Evolutionary conservation across 768 basidiomycete species (phyloP).

Genomic region (Mycena alexandri): DNA sequence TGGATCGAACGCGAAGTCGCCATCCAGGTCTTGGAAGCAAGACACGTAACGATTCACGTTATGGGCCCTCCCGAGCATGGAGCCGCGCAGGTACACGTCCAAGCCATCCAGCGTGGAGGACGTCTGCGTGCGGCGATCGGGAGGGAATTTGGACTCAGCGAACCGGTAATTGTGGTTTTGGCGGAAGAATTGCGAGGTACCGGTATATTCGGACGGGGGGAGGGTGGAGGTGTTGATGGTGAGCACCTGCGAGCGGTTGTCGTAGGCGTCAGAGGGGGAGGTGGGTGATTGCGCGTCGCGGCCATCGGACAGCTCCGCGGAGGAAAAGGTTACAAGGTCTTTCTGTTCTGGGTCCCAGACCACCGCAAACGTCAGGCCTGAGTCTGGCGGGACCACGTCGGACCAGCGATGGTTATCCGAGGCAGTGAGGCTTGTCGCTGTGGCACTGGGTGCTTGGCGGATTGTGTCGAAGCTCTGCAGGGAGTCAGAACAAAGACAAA

Average conservation of each 20-base stretch:
- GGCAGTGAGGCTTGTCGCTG: constrained; percentile 31
- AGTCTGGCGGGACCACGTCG: constrained; percentile 66
- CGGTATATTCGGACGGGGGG: constrained; percentile 37
- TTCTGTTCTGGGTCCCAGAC: constrained; percentile 67
- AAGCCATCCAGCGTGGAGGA: constrained; percentile 54
- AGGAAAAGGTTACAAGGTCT: constrained; percentile 70
- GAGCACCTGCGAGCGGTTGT: constrained; percentile 44
- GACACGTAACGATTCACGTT: background rate
- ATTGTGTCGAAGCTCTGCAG: constrained; percentile 33
- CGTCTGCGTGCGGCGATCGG: constrained; percentile 45
- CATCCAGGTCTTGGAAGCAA: background rate
- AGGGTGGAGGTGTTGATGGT: constrained; percentile 41
- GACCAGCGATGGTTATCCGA: constrained; percentile 63
- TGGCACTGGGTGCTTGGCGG: constrained; percentile 22
- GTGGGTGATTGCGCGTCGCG: constrained; percentile 20
- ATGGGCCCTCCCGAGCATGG: constrained; percentile 2
- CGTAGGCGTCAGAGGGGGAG: constrained; percentile 46
- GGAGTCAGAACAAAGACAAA: background rate
- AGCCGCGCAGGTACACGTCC: constrained; percentile 8
- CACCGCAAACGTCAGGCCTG: constrained; percentile 70
- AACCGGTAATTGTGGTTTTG: constrained; percentile 43
- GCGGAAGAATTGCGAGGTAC: constrained; percentile 45
- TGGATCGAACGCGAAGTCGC: constrained; percentile 9
- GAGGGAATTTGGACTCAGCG: constrained; percentile 20
- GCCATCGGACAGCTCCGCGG: constrained; percentile 54